Evolutionary conservation across 257 asterid genomes (phyloP).

Genomic region (Solanum sejunctum): DNA sequence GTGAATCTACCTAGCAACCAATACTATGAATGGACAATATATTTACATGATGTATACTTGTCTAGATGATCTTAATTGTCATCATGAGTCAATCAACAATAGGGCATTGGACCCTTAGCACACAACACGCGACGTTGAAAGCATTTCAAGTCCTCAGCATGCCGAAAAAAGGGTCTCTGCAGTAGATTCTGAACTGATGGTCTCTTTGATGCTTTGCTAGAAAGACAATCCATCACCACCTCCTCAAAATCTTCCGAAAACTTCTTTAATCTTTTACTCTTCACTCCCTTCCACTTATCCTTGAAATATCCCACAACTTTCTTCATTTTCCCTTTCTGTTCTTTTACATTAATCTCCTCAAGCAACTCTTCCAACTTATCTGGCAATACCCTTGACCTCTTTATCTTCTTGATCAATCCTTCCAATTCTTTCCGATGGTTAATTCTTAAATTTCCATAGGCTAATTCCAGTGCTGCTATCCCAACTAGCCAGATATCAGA

Average conservation of each 20-base stretch:
- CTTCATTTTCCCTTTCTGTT: background rate
- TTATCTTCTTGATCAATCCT: background rate
- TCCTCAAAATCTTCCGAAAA: background rate
- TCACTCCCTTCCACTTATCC: background rate
- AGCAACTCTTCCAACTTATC: background rate
- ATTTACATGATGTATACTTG: background rate
- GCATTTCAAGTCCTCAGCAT: background rate
- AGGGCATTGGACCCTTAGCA: background rate
- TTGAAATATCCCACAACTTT: background rate
- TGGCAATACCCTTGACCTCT: background rate
- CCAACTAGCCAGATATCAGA: background rate
- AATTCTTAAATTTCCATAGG: background rate
- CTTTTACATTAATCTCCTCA: background rate
- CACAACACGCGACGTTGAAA: background rate
- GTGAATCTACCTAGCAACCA: no score
- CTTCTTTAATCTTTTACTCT: background rate
- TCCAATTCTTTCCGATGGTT: background rate
- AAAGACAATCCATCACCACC: background rate
- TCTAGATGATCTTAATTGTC: background rate
- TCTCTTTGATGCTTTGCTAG: background rate
- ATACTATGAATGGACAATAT: background rate
- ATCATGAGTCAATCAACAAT: background rate
- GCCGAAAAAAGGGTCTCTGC: background rate
- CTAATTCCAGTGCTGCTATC: background rate
- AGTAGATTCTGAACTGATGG: background rate